A percentile compares a stretch with the other conserved stretches of the same genome.
phyloP scores from a whole-genome alignment of 148 eudicot species.

The Amaranthus palmeri region DNA sequence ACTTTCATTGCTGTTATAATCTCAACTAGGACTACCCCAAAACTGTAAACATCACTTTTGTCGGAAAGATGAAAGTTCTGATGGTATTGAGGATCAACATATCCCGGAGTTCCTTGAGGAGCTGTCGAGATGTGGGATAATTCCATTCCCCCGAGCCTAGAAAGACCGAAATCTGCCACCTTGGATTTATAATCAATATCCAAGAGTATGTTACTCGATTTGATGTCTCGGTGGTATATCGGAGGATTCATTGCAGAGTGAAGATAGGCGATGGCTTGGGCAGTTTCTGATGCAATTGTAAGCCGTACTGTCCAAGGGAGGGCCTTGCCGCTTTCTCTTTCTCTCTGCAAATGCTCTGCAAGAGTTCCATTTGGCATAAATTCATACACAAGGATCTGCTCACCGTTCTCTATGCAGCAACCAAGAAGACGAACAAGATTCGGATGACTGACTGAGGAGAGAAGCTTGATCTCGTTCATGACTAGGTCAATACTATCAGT shows the following conservation, averaged over 20 bases:
- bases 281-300: slow-evolving; percentile 68
- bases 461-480: slow-evolving; percentile 85
- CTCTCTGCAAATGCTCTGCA: slow-evolving; percentile 75
- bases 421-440: slow-evolving; percentile 85
- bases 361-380: slow-evolving; percentile 86
- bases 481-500: slow-evolving; percentile 68
- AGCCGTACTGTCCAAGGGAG: slow-evolving; percentile 77
- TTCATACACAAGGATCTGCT: slow-evolving; percentile 87
- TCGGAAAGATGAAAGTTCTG: slow-evolving; percentile 82
- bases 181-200: slow-evolving; percentile 57
- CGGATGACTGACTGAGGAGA: slow-evolving; percentile 82
- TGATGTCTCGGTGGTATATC: slow-evolving; percentile 77
- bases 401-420: slow-evolving; percentile 79
- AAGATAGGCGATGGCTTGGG: slow-evolving; percentile 72
- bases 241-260: slow-evolving; percentile 75
- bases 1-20: slow-evolving; percentile 74
- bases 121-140: slow-evolving; percentile 79
- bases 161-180: slow-evolving; percentile 84
- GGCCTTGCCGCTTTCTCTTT: slow-evolving; percentile 59
- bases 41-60: slow-evolving; percentile 86
- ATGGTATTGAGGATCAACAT: slow-evolving; percentile 80
- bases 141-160: slow-evolving; percentile 68
- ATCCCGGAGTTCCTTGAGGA: slow-evolving; percentile 88
- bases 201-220: slow-evolving; percentile 71
- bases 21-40: slow-evolving; percentile 80